A percentile compares a stretch with the other conserved stretches of the same genome.
Evolutionary conservation across 495 filamentous ascomycete species (phyloP).

Genomic region (Tuber aestivum): DNA sequence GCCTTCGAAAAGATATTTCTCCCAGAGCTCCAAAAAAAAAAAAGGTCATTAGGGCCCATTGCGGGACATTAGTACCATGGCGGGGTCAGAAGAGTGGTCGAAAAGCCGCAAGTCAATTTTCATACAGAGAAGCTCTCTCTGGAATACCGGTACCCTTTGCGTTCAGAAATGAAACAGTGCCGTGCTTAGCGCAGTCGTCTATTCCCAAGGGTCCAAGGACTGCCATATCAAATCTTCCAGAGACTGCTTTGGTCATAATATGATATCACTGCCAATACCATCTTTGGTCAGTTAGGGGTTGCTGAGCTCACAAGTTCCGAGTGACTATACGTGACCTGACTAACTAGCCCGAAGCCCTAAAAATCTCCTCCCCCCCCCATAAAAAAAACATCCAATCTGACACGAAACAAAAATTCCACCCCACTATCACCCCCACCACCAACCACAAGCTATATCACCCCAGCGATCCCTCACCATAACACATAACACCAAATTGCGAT

Average conservation of each 20-base stretch:
- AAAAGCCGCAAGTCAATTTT: not conserved
- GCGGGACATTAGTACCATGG: too few relatives aligned
- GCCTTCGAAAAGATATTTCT: not conserved
- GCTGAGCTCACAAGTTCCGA: not conserved
- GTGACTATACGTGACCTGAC: not conserved
- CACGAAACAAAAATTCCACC: not conserved
- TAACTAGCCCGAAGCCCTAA: not conserved
- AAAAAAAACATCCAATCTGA: not conserved
- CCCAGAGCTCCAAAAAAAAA: too few relatives aligned
- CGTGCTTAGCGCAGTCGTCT: not conserved
- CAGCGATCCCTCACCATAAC: not conserved
- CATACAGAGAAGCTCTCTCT: not conserved
- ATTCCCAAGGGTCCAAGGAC: not conserved
- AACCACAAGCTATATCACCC: not conserved
- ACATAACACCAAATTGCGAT: not conserved
- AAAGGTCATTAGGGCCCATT: too few relatives aligned
- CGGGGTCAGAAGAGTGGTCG: too few relatives aligned
- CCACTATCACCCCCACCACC: conserved; percentile 4
- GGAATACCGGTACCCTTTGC: too few relatives aligned
- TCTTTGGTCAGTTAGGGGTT: not conserved
- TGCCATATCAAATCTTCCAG: not conserved
- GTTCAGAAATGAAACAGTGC: not conserved
- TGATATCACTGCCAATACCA: not conserved
- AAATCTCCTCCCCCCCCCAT: not conserved
- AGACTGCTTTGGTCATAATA: not conserved